Conservation (phyloP, 2,329 filamentous ascomycete species). For the Pseudophaeomoniella oleicola region DNA sequence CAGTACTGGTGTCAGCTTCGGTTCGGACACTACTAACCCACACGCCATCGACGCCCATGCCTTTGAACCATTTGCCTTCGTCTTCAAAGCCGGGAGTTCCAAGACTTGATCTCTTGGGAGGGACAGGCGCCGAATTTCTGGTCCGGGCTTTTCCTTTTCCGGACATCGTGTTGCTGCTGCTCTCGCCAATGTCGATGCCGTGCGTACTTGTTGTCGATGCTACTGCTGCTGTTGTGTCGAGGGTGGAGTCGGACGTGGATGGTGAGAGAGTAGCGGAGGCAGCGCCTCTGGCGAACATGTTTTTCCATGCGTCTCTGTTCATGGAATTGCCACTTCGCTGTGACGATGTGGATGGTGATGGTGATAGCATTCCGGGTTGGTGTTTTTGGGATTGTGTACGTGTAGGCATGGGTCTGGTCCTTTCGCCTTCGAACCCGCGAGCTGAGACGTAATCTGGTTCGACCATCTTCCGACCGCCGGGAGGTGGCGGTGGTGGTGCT, state of each 20-base stretch:
- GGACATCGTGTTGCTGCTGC: conserved; percentile 2
- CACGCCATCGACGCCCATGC: conserved; percentile 9
- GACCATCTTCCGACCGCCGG: conserved; percentile 11
- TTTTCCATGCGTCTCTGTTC: neutral
- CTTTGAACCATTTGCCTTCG: conserved; percentile 6
- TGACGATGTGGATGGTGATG: too few relatives aligned
- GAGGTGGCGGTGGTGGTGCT: conserved; percentile 10
- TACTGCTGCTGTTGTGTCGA: neutral
- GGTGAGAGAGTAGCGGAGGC: too few relatives aligned
- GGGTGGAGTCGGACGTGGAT: neutral
- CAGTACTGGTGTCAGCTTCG: too few relatives aligned
- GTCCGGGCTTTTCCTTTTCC: neutral
- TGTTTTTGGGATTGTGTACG: too few relatives aligned
- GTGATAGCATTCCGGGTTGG: too few relatives aligned
- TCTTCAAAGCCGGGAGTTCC: neutral
- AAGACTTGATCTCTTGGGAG: too few relatives aligned
- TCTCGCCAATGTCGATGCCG: too few relatives aligned
- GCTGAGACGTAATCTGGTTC: conserved; percentile 11
- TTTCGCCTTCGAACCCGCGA: conserved; percentile 10
- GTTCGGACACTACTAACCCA: conserved; percentile 11
- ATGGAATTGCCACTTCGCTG: too few relatives aligned
- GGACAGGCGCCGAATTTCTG: too few relatives aligned
- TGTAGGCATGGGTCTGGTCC: conserved; percentile 2
- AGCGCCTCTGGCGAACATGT: neutral
- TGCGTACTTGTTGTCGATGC: neutral